phyloP scores from a whole-genome alignment of 495 filamentous ascomycete species.

The Penicillium pulvis region DNA sequence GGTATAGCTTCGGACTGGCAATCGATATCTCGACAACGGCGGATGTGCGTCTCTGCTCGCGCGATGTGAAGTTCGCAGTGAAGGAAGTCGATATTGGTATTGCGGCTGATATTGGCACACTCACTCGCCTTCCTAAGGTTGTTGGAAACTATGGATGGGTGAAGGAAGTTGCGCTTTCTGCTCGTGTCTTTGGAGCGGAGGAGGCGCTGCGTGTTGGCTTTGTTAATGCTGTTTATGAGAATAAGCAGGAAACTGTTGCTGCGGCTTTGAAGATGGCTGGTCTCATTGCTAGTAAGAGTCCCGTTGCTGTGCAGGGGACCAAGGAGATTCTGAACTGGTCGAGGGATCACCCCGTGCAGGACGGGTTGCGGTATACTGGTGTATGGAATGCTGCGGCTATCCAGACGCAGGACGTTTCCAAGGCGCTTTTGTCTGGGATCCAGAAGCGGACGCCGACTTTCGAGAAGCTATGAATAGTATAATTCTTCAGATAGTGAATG shows the following conservation, averaged over 20 bases:
- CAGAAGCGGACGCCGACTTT: conserved; percentile 81
- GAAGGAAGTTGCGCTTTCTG: conserved; percentile 84
- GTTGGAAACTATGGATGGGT: conserved; percentile 82
- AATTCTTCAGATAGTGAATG: too few relatives aligned
- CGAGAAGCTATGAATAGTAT: conserved; percentile 82
- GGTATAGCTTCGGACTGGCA: conserved; percentile 76
- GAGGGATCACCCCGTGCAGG: conserved; percentile 73
- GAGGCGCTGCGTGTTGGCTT: conserved; percentile 85
- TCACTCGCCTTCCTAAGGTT: conserved; percentile 81
- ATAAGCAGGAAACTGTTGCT: conserved; percentile 61
- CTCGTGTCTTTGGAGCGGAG: conserved; percentile 71
- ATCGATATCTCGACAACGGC: conserved; percentile 79
- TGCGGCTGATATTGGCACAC: conserved; percentile 89
- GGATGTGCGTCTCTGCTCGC: conserved; percentile 76
- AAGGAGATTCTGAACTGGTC: conserved; percentile 91
- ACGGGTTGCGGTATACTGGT: conserved; percentile 80
- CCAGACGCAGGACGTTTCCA: conserved; percentile 76
- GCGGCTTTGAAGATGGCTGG: conserved; percentile 66
- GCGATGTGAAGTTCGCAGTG: conserved; percentile 68
- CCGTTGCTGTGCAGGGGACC: conserved; percentile 88
- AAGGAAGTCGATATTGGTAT: conserved; percentile 97
- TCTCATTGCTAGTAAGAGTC: conserved; percentile 78
- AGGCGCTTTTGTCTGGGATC: conserved; percentile 73
- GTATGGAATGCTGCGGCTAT: conserved; percentile 85
- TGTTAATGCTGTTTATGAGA: conserved; percentile 73